These are phyloP conservation scores for Sporothrix curviconia DNA, from an alignment of 2,329 filamentous ascomycete genomes.

Conservation along the genomic window DNA sequence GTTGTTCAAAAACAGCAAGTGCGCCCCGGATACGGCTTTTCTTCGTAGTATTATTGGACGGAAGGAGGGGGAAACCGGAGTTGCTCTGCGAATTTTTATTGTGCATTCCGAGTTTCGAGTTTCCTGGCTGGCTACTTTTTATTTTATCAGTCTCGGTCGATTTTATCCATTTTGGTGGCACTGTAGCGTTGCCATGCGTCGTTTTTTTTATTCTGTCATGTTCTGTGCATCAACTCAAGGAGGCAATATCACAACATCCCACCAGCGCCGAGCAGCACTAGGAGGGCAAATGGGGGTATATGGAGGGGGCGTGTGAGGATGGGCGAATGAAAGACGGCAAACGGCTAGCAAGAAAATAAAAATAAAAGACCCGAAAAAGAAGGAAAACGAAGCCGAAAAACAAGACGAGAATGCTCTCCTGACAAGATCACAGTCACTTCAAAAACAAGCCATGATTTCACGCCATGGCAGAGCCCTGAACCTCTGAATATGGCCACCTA, in stretches of 20 bases:
- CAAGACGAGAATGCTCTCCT: neutral
- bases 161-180: constrained; percentile 6
- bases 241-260: constrained; percentile 7
- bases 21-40: constrained; percentile 15
- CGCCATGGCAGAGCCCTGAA: too few species aligned
- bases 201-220: constrained; percentile 12
- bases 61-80: constrained; percentile 18
- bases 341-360: neutral
- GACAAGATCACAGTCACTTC: neutral
- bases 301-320: constrained; percentile 5
- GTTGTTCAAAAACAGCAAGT: too few species aligned
- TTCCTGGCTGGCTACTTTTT: neutral
- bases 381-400: neutral
- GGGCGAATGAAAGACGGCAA: neutral
- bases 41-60: constrained; percentile 30
- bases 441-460: too few species aligned
- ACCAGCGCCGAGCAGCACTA: neutral
- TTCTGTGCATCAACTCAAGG: constrained; percentile 1
- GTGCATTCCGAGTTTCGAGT: neutral
- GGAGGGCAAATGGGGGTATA: neutral
- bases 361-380: neutral
- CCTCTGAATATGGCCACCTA: too few species aligned
- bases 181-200: constrained; percentile 1
- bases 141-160: neutral
- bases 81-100: constrained; percentile 6